phyloP scores from a whole-genome alignment of 345 rosid species.

The Iberis pinnata region DNA sequence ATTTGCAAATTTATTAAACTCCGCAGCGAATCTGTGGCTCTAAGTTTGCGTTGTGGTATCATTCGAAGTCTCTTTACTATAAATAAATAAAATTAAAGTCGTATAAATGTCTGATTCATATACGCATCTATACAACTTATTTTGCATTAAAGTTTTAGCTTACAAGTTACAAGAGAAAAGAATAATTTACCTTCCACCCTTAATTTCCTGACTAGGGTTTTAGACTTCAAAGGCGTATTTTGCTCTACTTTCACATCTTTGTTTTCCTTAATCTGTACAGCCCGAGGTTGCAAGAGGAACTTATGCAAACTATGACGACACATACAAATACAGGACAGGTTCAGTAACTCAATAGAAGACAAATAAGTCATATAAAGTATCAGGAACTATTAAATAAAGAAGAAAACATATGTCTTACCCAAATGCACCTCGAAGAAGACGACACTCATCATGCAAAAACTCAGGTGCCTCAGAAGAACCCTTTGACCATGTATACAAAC shows the following conservation, averaged over 20 bases:
- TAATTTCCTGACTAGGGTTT: constrained; percentile 66
- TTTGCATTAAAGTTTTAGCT: constrained; percentile 2
- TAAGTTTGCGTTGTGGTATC: constrained; percentile 66
- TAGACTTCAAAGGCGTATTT: constrained; percentile 40
- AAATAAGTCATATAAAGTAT: too few relatives aligned
- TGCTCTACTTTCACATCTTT: constrained; percentile 39
- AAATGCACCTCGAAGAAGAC: constrained; percentile 80
- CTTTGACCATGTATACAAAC: constrained; percentile 75
- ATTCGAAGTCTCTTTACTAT: constrained; percentile 72
- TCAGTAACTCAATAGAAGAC: constrained; percentile 4
- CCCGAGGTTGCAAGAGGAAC: constrained; percentile 80
- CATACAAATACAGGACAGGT: not conserved
- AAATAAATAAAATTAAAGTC: constrained; percentile 19
- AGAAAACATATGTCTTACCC: constrained; percentile 50
- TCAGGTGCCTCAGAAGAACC: constrained; percentile 91
- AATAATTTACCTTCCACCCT: constrained; percentile 73
- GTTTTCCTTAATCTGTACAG: constrained; percentile 40
- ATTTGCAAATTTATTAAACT: constrained; percentile 58
- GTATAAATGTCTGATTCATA: constrained; percentile 6
- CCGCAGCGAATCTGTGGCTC: constrained; percentile 60
- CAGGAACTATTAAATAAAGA: too few relatives aligned
- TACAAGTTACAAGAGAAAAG: not conserved
- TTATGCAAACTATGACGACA: constrained; percentile 52
- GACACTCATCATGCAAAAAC: constrained; percentile 84
- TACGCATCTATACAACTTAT: not conserved